Evolutionary conservation across 208 protist species (phyloP).

Genomic region (Entamoeba invadens): DNA sequence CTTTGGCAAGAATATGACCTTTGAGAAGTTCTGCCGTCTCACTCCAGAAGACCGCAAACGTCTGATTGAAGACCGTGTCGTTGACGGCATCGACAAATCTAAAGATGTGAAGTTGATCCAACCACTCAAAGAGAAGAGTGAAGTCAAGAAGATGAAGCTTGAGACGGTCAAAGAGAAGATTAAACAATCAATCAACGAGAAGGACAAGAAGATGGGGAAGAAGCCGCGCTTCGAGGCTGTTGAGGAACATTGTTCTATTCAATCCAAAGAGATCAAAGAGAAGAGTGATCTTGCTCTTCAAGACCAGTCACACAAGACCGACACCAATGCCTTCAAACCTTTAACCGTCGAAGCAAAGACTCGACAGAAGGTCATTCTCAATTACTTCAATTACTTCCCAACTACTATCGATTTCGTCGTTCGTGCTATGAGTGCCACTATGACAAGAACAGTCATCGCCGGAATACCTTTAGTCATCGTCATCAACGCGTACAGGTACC

Average conservation of each 20-base stretch:
- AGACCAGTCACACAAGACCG: not conserved
- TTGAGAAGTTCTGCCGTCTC: not conserved
- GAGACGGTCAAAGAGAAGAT: not conserved
- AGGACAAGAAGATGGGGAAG: not conserved
- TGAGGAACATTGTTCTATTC: no score
- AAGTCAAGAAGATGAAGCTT: not conserved
- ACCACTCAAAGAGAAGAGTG: not conserved
- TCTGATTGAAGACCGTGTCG: not conserved
- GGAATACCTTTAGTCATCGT: not conserved
- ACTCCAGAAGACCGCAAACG: not conserved
- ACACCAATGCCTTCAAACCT: not conserved
- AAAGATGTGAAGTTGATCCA: not conserved
- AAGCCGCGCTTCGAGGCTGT: not conserved
- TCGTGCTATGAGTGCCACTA: not conserved
- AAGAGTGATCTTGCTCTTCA: not conserved
- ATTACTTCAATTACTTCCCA: not conserved
- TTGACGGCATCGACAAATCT: not conserved
- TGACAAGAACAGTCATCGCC: not conserved
- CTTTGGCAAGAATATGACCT: not conserved
- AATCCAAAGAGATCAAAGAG: not conserved
- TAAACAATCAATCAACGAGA: not conserved
- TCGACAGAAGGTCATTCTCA: not conserved
- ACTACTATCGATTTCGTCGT: not conserved
- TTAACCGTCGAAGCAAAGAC: not conserved
- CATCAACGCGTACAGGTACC: not conserved